Percentiles rank a stretch among this genome's conserved stretches.
Conservation (phyloP, 306 rosid species). For the Dryas octopetala region DNA sequence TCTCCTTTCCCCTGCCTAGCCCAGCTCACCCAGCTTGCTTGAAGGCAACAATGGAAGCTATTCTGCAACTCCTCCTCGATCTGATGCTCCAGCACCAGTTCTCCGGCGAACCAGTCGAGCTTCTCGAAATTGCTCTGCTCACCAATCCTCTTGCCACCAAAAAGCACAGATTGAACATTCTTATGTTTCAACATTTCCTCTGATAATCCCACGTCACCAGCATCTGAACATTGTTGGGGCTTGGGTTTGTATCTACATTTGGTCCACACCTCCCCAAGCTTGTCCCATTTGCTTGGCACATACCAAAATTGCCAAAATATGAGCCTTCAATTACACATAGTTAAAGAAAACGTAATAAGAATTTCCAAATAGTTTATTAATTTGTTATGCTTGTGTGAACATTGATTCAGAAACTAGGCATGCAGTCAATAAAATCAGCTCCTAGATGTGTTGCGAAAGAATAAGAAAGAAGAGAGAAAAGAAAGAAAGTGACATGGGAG, state of each 20-base stretch:
- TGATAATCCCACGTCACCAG: slow-evolving; percentile 52
- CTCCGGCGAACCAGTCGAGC: slow-evolving; percentile 98
- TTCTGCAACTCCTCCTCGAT: slow-evolving; percentile 94
- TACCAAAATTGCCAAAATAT: slow-evolving; percentile 20
- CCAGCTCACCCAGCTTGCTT: slow-evolving; percentile 58
- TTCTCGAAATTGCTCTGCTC: slow-evolving; percentile 85
- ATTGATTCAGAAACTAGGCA: not conserved
- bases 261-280: slow-evolving; percentile 79
- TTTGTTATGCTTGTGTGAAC: not conserved
- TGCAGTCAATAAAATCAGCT: not conserved
- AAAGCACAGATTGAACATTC: slow-evolving; percentile 89
- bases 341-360: no score
- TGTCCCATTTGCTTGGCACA: slow-evolving; percentile 79
- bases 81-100: slow-evolving; percentile 94
- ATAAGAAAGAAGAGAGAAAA: no score
- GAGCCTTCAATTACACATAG: slow-evolving; percentile 7
- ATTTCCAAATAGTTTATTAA: not conserved
- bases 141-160: slow-evolving; percentile 81
- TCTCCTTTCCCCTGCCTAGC: no score
- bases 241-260: slow-evolving; percentile 73
- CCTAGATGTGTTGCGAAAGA: no score
- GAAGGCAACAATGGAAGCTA: slow-evolving; percentile 99
- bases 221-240: slow-evolving; percentile 73
- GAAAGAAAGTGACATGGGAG: no score
- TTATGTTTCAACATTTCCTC: slow-evolving; percentile 94